Conservation (phyloP, 768 basidiomycete species). For the Naematelia encephala region DNA sequence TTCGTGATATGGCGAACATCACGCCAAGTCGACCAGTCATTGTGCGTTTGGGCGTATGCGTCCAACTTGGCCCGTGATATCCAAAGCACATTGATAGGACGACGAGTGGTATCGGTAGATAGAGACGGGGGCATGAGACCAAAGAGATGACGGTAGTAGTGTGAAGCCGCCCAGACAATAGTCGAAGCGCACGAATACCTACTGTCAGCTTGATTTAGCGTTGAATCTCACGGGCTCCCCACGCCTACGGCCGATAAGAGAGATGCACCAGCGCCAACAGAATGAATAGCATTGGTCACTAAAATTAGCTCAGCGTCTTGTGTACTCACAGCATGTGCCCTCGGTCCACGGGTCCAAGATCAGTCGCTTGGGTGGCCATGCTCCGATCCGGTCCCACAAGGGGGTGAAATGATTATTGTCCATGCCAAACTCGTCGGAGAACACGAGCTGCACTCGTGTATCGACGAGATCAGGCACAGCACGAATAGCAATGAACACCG, state of each 20-base stretch:
- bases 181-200: conserved; percentile 42
- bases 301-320: conserved; percentile 2
- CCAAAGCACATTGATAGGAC: conserved; percentile 45
- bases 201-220: not conserved
- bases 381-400: conserved; percentile 45
- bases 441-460: conserved; percentile 38
- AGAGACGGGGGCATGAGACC: conserved; percentile 30
- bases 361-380: conserved; percentile 40
- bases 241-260: conserved; percentile 43
- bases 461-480: conserved; percentile 22
- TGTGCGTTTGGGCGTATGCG: conserved; percentile 27
- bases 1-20: conserved; percentile 44
- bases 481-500: conserved; percentile 28
- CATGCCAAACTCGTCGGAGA: conserved; percentile 41
- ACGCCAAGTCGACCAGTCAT: conserved; percentile 44
- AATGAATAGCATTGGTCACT: conserved; percentile 46
- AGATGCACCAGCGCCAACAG: conserved; percentile 44
- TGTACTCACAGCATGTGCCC: conserved; percentile 36
- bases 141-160: conserved; percentile 47
- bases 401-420: conserved; percentile 44
- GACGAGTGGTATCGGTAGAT: conserved; percentile 1
- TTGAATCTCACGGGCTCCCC: conserved; percentile 7
- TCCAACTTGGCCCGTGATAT: conserved; percentile 43
- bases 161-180: conserved; percentile 44
- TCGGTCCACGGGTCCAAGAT: conserved; percentile 40